Evolutionary conservation across 2,329 filamentous ascomycete genomes (phyloP), one percentile per base, ranked within the genome.

Genomic region (Thyridium curvatum): DNA sequence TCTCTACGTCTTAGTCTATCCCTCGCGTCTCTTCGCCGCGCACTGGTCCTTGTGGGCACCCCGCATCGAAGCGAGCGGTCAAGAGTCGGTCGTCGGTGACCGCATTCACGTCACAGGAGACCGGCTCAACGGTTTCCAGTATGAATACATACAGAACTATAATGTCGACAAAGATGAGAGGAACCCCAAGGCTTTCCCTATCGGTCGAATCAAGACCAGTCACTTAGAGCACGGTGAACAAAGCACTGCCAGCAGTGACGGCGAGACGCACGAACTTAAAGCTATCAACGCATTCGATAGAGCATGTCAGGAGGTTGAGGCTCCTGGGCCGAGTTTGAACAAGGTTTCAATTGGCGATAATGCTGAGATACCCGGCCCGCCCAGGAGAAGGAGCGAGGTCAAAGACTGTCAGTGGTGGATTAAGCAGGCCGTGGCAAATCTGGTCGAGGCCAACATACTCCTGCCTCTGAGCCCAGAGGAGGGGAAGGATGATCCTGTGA

Each of bases 31-130:
- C 33, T 49, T 49, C 30, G 45, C 46, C 18, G 46, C 46, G 16
- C 46, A 49, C 28, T 49, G 46, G 46, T 44, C 46, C 9, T 47
- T 49, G 34, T 49, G 45, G 45, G n/a, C 47, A 14, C 46, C 46
- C 8, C 37, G 45, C 17, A 14, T 36, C 37, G 38, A 43, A n/a
- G 16, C 35, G 13, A 13, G 26, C 12, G 34, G 38, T n/a, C 16
- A 14, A 13, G 21, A 39, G 18, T 39, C 21, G 13, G 18, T 44
- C 12, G 39, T 21, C 5, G 46, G 46, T 8, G 41, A 47, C 18
- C 46, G 46, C 32, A 42, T 49, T 30, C 46, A 49, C 32, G 45
- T 41, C 16, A 49, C 46, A 31, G 46, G 46, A 3, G 46, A 49
- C 36, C 44, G 44, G 17, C 40, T 47, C 34, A 43, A 43, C 38